A percentile compares a stretch with the other conserved stretches of the same genome.
Conservation (phyloP, 305 asterid species). For the Stenogyne calaminthoides region DNA sequence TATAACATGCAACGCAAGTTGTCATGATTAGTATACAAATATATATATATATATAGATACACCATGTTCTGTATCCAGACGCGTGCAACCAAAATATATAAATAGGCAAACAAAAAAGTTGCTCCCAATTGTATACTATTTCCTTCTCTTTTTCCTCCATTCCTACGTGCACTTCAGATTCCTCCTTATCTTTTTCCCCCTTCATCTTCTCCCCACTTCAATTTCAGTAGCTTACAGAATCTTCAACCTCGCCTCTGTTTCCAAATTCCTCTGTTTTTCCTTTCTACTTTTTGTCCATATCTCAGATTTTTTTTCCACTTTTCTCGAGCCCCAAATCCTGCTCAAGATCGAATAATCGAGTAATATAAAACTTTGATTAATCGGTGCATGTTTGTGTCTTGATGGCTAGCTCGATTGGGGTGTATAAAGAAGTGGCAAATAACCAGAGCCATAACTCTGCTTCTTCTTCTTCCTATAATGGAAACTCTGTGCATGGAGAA, state of each 20-base stretch:
- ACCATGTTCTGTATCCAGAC: slow-evolving; percentile 17
- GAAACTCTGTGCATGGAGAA: slow-evolving; percentile 52
- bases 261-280: slow-evolving; percentile 41
- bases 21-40: too few relatives aligned
- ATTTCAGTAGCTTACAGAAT: slow-evolving; percentile 26
- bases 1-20: too few relatives aligned
- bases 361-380: too few relatives aligned
- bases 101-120: slow-evolving; percentile 43
- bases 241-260: slow-evolving; percentile 29
- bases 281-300: neutral
- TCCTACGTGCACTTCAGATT: slow-evolving; percentile 52
- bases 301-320: slow-evolving; percentile 12
- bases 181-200: slow-evolving; percentile 37
- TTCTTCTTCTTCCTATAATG: slow-evolving; percentile 37
- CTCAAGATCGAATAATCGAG: neutral
- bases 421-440: slow-evolving; percentile 36
- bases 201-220: neutral
- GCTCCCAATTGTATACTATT: slow-evolving; percentile 41
- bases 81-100: slow-evolving; percentile 48
- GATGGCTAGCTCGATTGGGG: slow-evolving; percentile 54
- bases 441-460: slow-evolving; percentile 31
- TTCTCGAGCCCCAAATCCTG: slow-evolving; percentile 27
- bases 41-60: too few relatives aligned
- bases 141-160: slow-evolving; percentile 18
- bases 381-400: slow-evolving; percentile 38